Conservation (phyloP, 306 rosid species). For the Morella rubra region DNA sequence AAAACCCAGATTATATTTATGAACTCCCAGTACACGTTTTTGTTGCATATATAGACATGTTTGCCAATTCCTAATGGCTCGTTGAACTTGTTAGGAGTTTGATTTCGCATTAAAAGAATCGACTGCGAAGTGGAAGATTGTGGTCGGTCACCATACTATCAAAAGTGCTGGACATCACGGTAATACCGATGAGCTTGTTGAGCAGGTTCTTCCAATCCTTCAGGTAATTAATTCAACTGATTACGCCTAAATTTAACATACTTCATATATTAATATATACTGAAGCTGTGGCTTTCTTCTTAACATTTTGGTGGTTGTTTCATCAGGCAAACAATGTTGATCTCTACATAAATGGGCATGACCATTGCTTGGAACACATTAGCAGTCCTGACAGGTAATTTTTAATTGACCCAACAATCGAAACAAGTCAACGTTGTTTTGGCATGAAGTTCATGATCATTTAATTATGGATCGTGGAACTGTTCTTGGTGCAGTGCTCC, state of each 20-base stretch:
- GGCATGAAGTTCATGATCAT: not conserved
- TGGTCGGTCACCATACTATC: conserved; percentile 52
- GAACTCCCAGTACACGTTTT: no score
- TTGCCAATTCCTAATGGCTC: not conserved
- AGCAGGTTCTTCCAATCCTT: conserved; percentile 46
- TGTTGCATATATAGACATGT: no score
- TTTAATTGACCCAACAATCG: not conserved
- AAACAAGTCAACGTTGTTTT: not conserved
- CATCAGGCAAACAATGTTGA: conserved; percentile 64
- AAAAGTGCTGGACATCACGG: conserved; percentile 48
- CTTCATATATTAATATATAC: not conserved
- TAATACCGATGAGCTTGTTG: conserved; percentile 37
- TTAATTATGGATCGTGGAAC: conserved; percentile 1
- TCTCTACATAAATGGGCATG: conserved; percentile 80
- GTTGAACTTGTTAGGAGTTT: conserved; percentile 19
- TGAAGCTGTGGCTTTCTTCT: not conserved
- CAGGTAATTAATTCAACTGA: conserved; percentile 16
- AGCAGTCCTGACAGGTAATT: conserved; percentile 55
- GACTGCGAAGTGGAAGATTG: conserved; percentile 50
- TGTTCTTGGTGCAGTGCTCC: conserved; percentile 36
- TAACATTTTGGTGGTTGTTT: not conserved
- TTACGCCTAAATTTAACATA: no score
- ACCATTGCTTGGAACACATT: conserved; percentile 76
- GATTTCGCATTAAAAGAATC: conserved; percentile 41
- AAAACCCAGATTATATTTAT: no score